These are phyloP conservation scores for Cruciata laevipes DNA, from an alignment of 257 asterid species.

Conservation along the genomic window DNA sequence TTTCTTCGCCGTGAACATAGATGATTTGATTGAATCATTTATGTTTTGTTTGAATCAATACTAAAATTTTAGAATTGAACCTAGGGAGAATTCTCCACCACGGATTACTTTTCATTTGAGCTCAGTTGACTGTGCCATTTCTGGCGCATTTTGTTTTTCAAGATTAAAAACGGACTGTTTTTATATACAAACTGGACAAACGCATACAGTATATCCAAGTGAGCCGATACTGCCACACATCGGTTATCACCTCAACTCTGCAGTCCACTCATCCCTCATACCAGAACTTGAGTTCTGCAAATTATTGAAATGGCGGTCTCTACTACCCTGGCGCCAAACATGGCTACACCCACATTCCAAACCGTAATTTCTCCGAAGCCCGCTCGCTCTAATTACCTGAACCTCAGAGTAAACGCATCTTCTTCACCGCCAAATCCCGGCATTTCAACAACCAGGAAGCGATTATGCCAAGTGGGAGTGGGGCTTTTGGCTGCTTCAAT, in stretches of 20 bases:
- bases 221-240: neutral
- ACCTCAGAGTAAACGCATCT: constrained; percentile 33
- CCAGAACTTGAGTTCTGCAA: constrained; percentile 2
- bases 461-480: constrained; percentile 41
- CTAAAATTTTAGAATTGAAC: too few species aligned
- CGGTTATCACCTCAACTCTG: neutral
- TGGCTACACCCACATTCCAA: constrained; percentile 29
- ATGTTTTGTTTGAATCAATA: too few species aligned
- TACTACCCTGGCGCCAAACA: constrained; percentile 37
- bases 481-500: constrained; percentile 66
- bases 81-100: too few species aligned
- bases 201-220: too few species aligned
- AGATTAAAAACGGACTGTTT: too few species aligned
- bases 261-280: constrained; percentile 7
- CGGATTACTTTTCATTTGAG: too few species aligned
- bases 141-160: too few species aligned
- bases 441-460: constrained; percentile 31
- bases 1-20: too few species aligned
- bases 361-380: constrained; percentile 14
- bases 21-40: too few species aligned
- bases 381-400: constrained; percentile 21
- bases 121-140: too few species aligned
- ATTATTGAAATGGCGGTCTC: constrained; percentile 45
- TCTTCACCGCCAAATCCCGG: constrained; percentile 22
- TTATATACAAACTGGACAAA: too few species aligned